Base-by-base conservation (phyloP, 1,284 basidiomycete species). In the Ganoderma resinaceum region DNA sequence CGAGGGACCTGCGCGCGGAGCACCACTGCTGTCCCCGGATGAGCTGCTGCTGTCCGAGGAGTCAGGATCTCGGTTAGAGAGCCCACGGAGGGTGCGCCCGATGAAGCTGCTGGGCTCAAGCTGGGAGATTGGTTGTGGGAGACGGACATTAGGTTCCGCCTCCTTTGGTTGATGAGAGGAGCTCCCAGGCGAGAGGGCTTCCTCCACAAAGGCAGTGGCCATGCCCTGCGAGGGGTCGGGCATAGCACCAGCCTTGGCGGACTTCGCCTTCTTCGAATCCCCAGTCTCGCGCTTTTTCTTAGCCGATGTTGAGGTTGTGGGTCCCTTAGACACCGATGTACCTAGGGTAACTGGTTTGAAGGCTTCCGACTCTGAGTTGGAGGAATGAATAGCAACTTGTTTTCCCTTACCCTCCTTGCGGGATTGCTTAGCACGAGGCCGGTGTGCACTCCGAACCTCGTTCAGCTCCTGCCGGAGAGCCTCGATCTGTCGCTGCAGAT, bases 21-120 rank as follows among this genome's bases (percentile, higher is more conserved):
- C 26, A 31, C 3, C 3, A 3, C n/a, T 33, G 29, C 14, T 1
- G 8, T 35, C 31, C 12, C 20, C 20, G 11, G 33, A 20, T 2
- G 31, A 33, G 53, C 53, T 57, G 20, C 29, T 33, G 31, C 33
- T 57, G 18, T 29, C 53, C 16, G 31, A 52, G 26, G 49, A 31
- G 29, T 20, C 16, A 1, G 49, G 14, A 16, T 31, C 26, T 0
- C 49, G 26, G 9, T 52, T 29, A 7, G n/a, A n/a, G 6, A 46
- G n/a, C 20, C 43, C 9, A 16, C 43, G n/a, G 20, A 73, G 69
- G 0, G 61, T 68, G 2, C 46, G 61, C 14, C 66, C 70, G 1
- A 73, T 46, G 33, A 67, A 70, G 60, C 72, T 73, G 40, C 53
- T 35, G 1, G 72, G 68, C 26, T 68, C 68, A 0, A 73, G 52